Evolutionary conservation across 768 basidiomycete species (phyloP).

Genomic region (Fomitopsis pulvina): DNA sequence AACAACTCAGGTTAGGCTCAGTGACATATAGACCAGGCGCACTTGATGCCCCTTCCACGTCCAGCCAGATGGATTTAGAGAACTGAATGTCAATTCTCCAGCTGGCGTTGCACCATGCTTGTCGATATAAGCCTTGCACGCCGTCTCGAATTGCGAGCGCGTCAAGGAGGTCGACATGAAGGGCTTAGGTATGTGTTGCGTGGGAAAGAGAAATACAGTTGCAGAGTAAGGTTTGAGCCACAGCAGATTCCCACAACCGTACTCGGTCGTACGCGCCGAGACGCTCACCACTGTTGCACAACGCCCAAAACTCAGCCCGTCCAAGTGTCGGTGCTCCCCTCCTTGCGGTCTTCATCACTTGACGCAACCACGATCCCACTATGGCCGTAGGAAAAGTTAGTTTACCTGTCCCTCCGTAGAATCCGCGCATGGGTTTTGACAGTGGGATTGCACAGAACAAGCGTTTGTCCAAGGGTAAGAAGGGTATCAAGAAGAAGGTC

Average conservation of each 20-base stretch:
- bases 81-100: conserved; percentile 1
- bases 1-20: conserved; percentile 3
- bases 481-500: conserved; percentile 99
- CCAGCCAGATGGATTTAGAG: conserved; percentile 37
- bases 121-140: conserved; percentile 46
- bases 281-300: conserved; percentile 7
- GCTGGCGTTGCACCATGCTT: conserved; percentile 15
- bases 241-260: conserved; percentile 18
- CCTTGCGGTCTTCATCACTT: conserved; percentile 32
- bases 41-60: conserved; percentile 55
- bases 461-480: conserved; percentile 95
- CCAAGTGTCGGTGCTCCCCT: conserved; percentile 39
- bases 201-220: conserved; percentile 48
- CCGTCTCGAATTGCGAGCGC: conserved; percentile 52
- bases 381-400: conserved; percentile 91
- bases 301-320: conserved; percentile 40
- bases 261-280: conserved; percentile 8
- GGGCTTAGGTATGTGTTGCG: conserved; percentile 19
- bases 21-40: conserved; percentile 23
- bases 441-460: conserved; percentile 67
- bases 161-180: conserved; percentile 40
- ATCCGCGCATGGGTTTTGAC: not conserved
- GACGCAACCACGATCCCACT: conserved; percentile 31
- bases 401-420: conserved; percentile 1
- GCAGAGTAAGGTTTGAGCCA: conserved; percentile 60